Percentiles rank a stretch among this genome's conserved stretches.
phyloP scores from a whole-genome alignment of 108 stramenopile species.

The Nannochloropsis gaditana region DNA sequence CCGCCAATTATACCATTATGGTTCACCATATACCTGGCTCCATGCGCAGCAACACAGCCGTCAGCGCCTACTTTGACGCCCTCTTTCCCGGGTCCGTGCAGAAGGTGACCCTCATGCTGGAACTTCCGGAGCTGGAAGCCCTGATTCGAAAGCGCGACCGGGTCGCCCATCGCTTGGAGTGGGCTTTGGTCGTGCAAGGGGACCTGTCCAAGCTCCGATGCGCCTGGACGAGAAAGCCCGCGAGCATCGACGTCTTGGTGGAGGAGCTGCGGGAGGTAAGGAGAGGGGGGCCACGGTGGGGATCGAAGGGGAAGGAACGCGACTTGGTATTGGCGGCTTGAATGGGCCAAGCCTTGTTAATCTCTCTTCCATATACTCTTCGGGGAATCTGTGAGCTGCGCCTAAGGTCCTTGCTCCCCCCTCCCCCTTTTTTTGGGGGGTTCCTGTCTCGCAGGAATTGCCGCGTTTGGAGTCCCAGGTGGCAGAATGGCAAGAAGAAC shows the following conservation, averaged over 20 bases:
- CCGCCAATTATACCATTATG: not conserved
- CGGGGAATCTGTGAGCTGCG: too few relatives aligned
- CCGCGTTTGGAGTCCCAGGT: not conserved
- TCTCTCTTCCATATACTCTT: too few relatives aligned
- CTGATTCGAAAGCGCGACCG: not conserved
- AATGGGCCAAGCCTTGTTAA: too few relatives aligned
- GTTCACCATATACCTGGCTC: not conserved
- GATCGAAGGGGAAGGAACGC: too few relatives aligned
- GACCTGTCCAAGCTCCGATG: not conserved
- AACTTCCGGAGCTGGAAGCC: not conserved
- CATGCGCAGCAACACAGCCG: not conserved
- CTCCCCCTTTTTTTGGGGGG: not conserved
- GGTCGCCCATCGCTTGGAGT: not conserved
- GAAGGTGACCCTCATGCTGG: not conserved
- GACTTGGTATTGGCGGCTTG: too few relatives aligned
- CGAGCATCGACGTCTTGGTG: not conserved
- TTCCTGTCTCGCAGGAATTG: not conserved
- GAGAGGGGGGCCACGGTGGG: too few relatives aligned
- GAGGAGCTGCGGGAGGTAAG: not conserved
- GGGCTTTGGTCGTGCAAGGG: not conserved
- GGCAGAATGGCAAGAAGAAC: constrained; percentile 17
- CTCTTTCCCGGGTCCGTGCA: not conserved
- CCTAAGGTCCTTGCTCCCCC: not conserved
- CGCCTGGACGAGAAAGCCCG: not conserved
- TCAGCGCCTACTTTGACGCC: not conserved